Evolutionary conservation across 352 stramenopile genomes (phyloP).

Genomic region (Phytopythium sindhum): DNA sequence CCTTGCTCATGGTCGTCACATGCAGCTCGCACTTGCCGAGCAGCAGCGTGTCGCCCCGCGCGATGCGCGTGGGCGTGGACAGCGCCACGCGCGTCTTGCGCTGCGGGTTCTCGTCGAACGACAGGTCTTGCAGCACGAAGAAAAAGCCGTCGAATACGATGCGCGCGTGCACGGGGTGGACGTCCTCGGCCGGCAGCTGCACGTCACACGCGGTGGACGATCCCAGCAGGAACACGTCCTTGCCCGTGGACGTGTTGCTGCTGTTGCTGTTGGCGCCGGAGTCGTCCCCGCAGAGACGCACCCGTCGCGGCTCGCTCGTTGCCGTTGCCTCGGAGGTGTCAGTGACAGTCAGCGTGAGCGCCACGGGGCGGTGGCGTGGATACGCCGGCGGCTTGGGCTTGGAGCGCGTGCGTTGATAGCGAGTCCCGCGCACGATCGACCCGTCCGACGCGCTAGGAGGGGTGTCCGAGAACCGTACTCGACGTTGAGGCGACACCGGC

Average conservation of each 20-base stretch:
- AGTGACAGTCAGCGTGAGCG: constrained; percentile 12
- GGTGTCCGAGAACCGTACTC: constrained; percentile 26
- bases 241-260: neutral
- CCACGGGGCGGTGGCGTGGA: constrained; percentile 2
- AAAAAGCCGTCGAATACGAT: constrained; percentile 62
- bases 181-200: constrained; percentile 33
- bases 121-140: constrained; percentile 72
- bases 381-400: constrained; percentile 3
- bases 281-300: neutral
- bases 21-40: constrained; percentile 51
- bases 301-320: neutral
- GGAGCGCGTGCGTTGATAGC: constrained; percentile 38
- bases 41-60: constrained; percentile 54
- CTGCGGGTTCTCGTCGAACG: constrained; percentile 55
- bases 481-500: neutral
- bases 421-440: constrained; percentile 35
- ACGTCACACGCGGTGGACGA: constrained; percentile 56
- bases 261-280: neutral
- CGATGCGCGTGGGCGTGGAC: constrained; percentile 36
- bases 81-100: constrained; percentile 54
- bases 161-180: constrained; percentile 52
- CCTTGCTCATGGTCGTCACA: constrained; percentile 42
- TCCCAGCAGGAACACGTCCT: constrained; percentile 50
- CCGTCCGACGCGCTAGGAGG: constrained; percentile 26
- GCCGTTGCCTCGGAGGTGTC: neutral